Conservation (phyloP, 179 eudicot genomes). For the Carnegiea gigantea region DNA sequence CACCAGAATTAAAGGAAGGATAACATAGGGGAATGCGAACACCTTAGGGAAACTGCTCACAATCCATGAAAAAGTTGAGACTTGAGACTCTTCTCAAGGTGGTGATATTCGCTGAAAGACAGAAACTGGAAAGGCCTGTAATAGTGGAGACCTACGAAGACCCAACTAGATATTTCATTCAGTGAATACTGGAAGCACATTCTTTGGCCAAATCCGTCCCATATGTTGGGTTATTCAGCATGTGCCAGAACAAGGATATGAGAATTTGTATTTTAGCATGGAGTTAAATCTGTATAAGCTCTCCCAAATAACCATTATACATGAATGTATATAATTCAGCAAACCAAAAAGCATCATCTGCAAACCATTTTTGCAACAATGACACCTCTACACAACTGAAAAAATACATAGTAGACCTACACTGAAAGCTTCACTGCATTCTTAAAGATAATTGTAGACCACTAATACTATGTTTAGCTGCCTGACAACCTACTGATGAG, state of each 20-base stretch:
- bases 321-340: not conserved
- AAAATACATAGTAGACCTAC: not conserved
- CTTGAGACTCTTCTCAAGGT: not conserved
- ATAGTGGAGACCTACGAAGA: not conserved
- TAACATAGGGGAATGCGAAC: not conserved
- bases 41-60: not conserved
- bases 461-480: not conserved
- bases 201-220: not conserved
- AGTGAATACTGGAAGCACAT: not conserved
- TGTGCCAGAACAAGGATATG: not conserved
- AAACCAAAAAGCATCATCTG: not conserved
- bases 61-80: not conserved
- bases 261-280: not conserved
- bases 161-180: not conserved
- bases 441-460: not conserved
- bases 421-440: too few relatives aligned
- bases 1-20: not conserved
- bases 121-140: not conserved
- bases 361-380: not conserved
- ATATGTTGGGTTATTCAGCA: not conserved
- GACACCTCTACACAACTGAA: not conserved
- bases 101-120: not conserved
- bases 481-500: not conserved
- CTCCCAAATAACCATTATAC: not conserved
- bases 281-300: not conserved